Percentiles rank a stretch among this genome's conserved stretches.
These are phyloP conservation scores for Rhynchospora breviuscula DNA, from an alignment of 176 grass and related monocot species.

Conservation along the genomic window DNA sequence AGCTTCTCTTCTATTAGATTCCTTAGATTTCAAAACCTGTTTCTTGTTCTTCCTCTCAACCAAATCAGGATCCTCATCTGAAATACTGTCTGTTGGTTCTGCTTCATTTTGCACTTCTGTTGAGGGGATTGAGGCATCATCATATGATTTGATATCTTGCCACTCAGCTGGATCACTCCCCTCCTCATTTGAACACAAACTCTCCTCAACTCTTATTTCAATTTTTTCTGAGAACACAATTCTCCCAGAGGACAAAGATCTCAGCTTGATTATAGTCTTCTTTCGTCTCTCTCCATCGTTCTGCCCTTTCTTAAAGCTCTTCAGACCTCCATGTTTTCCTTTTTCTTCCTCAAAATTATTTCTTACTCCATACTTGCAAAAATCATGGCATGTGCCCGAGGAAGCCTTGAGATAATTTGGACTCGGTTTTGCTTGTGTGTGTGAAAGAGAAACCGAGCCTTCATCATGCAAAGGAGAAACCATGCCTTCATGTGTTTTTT, in stretches of 20 bases:
- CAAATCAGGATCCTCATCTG: background rate
- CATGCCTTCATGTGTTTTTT: background rate
- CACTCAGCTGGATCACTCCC: slow-evolving; percentile 30
- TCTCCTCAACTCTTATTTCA: background rate
- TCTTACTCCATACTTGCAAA: slow-evolving; percentile 52
- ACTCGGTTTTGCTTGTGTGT: slow-evolving; percentile 13
- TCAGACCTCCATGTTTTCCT: background rate
- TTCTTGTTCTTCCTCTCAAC: background rate
- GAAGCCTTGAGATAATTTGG: slow-evolving; percentile 54
- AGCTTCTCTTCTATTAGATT: slow-evolving; percentile 1
- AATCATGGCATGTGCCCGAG: slow-evolving; percentile 50
- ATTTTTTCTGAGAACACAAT: slow-evolving; percentile 26
- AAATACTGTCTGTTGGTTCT: background rate
- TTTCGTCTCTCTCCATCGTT: background rate
- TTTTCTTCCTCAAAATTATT: slow-evolving; percentile 33
- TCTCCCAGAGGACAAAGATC: slow-evolving; percentile 34
- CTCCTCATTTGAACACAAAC: background rate
- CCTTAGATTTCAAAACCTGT: slow-evolving; percentile 8
- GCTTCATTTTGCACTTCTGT: slow-evolving; percentile 19
- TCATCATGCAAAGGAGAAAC: background rate
- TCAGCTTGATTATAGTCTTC: slow-evolving; percentile 26
- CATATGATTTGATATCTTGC: slow-evolving; percentile 53
- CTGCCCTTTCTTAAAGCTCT: slow-evolving; percentile 15
- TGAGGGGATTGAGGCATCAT: background rate
- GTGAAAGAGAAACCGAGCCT: background rate